A percentile compares a stretch with the other conserved stretches of the same genome.
These are phyloP conservation scores for Phellinidium pouzarii DNA, from an alignment of 1,284 basidiomycete genomes.

Conservation along the genomic window DNA sequence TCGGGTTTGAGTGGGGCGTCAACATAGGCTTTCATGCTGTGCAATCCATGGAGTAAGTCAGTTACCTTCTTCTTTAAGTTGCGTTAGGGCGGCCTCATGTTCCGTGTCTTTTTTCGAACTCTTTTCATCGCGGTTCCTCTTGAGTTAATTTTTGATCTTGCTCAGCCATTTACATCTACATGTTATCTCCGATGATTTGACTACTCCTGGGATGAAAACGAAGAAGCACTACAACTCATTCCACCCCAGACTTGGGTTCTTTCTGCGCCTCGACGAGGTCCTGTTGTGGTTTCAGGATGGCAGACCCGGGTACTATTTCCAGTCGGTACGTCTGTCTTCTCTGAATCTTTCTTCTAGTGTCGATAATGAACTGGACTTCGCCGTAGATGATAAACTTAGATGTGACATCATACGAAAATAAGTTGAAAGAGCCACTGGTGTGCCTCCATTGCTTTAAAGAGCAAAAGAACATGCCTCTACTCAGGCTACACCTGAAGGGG, in stretches of 20 bases:
- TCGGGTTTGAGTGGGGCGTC: constrained; percentile 77
- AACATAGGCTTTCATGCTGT: constrained; percentile 84
- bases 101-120: not conserved
- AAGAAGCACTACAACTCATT: constrained; percentile 97
- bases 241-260: constrained; percentile 82
- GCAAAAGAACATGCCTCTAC: constrained; percentile 66
- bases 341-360: not conserved
- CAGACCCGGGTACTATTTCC: constrained; percentile 45
- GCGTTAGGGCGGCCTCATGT: not conserved
- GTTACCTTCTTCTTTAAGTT: not conserved
- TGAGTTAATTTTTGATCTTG: constrained; percentile 5
- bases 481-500: constrained; percentile 68
- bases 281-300: constrained; percentile 59
- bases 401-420: constrained; percentile 48
- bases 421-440: constrained; percentile 60
- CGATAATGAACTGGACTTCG: not conserved
- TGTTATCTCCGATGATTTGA: constrained; percentile 79
- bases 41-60: constrained; percentile 67
- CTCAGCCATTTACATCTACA: constrained; percentile 82
- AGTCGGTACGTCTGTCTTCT: constrained; percentile 34
- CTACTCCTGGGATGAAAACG: constrained; percentile 69
- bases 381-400: constrained; percentile 48
- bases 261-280: constrained; percentile 73
- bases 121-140: not conserved
- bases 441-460: constrained; percentile 63